Percentiles rank a stretch among this genome's conserved stretches.
Evolutionary conservation across 2,329 filamentous ascomycete species (phyloP).

Genomic region (Daldinia eschscholtzii): DNA sequence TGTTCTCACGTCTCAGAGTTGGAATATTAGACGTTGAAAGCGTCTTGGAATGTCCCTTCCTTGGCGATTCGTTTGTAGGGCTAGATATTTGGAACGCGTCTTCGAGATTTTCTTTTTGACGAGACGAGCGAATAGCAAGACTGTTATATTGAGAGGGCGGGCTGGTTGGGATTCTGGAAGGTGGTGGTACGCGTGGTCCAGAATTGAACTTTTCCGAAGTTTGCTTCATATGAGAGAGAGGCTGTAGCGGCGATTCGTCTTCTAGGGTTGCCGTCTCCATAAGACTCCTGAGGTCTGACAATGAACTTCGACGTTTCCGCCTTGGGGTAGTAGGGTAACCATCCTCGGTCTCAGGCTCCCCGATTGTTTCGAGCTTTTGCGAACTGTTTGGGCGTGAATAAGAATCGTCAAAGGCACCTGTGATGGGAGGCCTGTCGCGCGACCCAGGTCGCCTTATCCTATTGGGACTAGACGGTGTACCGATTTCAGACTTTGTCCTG

Average conservation of each 20-base stretch:
- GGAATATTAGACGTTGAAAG: constrained; percentile 68
- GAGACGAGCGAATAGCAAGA: constrained; percentile 53
- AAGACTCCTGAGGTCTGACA: constrained; percentile 84
- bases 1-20: constrained; percentile 58
- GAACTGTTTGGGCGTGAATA: constrained; percentile 68
- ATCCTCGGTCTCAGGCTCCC: constrained; percentile 65
- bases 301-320: constrained; percentile 89
- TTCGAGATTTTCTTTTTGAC: constrained; percentile 63
- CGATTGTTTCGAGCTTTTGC: constrained; percentile 70
- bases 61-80: constrained; percentile 40
- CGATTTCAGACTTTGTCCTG: constrained; percentile 82
- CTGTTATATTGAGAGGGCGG: constrained; percentile 56
- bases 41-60: constrained; percentile 61
- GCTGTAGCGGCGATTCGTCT: constrained; percentile 58
- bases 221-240: constrained; percentile 65
- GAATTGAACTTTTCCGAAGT: constrained; percentile 70
- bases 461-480: constrained; percentile 62
- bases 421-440: constrained; percentile 70
- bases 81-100: constrained; percentile 41
- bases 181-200: constrained; percentile 59
- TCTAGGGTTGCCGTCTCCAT: constrained; percentile 71
- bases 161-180: constrained; percentile 67
- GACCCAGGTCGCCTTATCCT: constrained; percentile 66
- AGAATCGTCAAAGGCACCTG: constrained; percentile 71
- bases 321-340: constrained; percentile 60